A percentile compares a stretch with the other conserved stretches of the same genome.
Evolutionary conservation across 179 eudicot genomes (phyloP).

Genomic region (Spinacia oleracea): DNA sequence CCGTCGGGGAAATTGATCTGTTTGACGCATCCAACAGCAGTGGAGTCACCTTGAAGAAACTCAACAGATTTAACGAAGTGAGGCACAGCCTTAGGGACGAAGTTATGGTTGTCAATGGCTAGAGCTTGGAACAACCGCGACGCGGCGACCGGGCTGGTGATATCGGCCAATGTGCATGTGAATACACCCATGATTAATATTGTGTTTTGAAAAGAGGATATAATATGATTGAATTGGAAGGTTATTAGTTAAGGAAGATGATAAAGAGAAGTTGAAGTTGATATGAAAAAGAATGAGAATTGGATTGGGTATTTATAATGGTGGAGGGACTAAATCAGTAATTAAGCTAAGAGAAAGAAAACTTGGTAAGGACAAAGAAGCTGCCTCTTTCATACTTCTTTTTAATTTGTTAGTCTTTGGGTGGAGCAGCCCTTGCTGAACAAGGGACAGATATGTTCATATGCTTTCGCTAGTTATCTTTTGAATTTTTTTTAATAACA

Average conservation of each 20-base stretch:
- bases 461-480: neutral
- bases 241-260: neutral
- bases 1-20: constrained; percentile 20
- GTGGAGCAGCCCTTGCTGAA: constrained; percentile 1
- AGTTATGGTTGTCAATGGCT: constrained; percentile 3
- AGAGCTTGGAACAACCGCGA: constrained; percentile 9
- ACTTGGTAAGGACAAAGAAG: neutral
- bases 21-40: constrained; percentile 12
- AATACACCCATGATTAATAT: constrained; percentile 12
- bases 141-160: neutral
- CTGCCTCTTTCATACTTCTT: neutral
- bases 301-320: neutral
- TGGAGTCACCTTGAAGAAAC: constrained; percentile 17
- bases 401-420: neutral
- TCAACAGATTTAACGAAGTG: constrained; percentile 6
- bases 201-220: neutral
- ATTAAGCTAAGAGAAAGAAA: neutral
- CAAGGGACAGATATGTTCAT: neutral
- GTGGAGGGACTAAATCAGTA: neutral
- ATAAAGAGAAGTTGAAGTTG: neutral
- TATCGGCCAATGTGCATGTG: constrained; percentile 11
- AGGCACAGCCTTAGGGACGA: constrained; percentile 9
- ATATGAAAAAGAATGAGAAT: neutral
- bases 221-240: no score
- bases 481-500: no score